Evolutionary conservation across 805 yeast species (phyloP), one percentile per base, ranked within the genome.

Genomic region (Barnettozyma vustinii): DNA sequence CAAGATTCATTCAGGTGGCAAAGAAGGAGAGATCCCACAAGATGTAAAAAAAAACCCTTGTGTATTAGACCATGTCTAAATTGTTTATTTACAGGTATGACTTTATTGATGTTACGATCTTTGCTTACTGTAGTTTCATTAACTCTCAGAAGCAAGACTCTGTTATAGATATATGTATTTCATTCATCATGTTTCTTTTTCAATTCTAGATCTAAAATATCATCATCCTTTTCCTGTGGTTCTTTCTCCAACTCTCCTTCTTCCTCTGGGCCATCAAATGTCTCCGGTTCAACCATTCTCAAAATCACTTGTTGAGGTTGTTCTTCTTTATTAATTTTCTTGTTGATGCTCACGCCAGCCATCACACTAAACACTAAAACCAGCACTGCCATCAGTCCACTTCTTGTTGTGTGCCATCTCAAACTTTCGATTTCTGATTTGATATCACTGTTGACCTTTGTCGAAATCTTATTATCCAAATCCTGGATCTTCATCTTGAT

Each of bases 401-500:
- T 79, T 49, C 97, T 74, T 1, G 97, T 90, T 41, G 92, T 80
- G 60, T 88, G 89, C 99, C 99, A 92, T 58, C 98, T 75, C 52
- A 92, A 73, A 50, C 83, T 80, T 67, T 92, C 99, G 49, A 89
- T 87, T 49, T 89, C 94, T 0, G 94, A 83, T 61, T 88, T 80
- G 62, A 90, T 77, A 8, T 87, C 94, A 32, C 94, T 82, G 52
- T 83, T 80, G 56, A 94, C 75, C 56, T 86, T 86, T 5, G 94
- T 86, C 21, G 87, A 80, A 51, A 92, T 91, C 56, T 88, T 83
- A 67, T 89, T 90, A 56, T 86, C 83, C 42, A 92, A 75, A 59
- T 87, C 96, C 60, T 88, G 95, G 47, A 90, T 80, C 53, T 78
- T 76, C 53, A 87, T 69, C 61, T 83, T 81, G 39, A 87, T 74